Percentiles rank a stretch among this genome's conserved stretches.
phyloP scores from a whole-genome alignment of 2,329 filamentous ascomycete species.

The Botrytis paeoniae region DNA sequence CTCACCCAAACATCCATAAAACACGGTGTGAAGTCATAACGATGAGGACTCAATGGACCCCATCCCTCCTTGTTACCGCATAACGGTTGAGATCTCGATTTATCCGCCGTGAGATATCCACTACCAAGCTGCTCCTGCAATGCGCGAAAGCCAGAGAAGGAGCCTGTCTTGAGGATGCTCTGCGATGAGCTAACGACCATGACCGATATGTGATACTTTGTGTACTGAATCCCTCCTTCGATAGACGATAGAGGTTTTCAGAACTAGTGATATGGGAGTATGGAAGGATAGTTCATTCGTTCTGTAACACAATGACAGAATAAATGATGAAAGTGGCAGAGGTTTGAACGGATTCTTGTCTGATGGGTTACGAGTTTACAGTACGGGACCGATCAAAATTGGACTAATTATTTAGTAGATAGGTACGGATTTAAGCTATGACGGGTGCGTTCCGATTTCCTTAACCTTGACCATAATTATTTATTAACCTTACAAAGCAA shows the following conservation, averaged over 20 bases:
- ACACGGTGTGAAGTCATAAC: constrained; percentile 96
- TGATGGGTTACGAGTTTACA: not conserved
- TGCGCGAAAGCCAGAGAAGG: constrained; percentile 57
- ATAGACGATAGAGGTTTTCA: constrained; percentile 24
- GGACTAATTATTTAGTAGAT: not conserved
- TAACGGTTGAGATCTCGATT: constrained; percentile 57
- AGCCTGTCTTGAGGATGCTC: constrained; percentile 47
- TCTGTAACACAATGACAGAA: constrained; percentile 15
- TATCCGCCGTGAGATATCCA: constrained; percentile 55
- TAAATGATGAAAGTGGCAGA: constrained; percentile 14
- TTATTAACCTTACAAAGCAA: constrained; percentile 17
- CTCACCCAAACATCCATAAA: constrained; percentile 92
- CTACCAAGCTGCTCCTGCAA: constrained; percentile 49
- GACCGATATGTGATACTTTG: constrained; percentile 20
- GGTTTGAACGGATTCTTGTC: not conserved
- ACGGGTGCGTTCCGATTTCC: not conserved
- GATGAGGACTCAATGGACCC: constrained; percentile 82
- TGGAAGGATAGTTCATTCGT: constrained; percentile 16
- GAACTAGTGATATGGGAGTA: constrained; percentile 17
- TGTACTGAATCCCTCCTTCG: constrained; percentile 22
- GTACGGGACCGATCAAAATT: not conserved
- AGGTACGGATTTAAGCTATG: constrained; percentile 11
- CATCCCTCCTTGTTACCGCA: constrained; percentile 91
- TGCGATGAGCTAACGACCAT: constrained; percentile 29
- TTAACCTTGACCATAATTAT: not conserved